Conservation (phyloP, 2,329 filamentous ascomycete genomes). For the Thielaviopsis musarum region DNA sequence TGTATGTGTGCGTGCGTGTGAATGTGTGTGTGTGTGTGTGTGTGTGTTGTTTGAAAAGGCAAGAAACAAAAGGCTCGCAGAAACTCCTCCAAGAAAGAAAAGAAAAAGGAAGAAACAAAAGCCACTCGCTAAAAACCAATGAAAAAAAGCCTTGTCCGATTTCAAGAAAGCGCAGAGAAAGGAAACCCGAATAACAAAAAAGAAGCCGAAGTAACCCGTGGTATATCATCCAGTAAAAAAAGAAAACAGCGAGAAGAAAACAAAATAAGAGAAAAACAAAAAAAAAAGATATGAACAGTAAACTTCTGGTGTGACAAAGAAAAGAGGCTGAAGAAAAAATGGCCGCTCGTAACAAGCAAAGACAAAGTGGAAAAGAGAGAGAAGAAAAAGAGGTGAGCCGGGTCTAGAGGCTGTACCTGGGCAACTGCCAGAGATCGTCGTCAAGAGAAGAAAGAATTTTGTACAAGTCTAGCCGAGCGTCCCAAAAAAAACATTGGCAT, state of each 20-base stretch:
- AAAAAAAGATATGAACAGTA: slow-evolving; percentile 1
- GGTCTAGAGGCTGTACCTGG: too few relatives aligned
- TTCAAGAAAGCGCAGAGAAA: neutral
- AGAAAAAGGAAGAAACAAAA: slow-evolving; percentile 2
- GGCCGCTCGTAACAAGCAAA: neutral
- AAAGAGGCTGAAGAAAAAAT: slow-evolving; percentile 2
- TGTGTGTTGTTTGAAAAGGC: neutral
- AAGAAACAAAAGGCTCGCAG: neutral
- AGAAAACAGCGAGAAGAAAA: slow-evolving; percentile 5
- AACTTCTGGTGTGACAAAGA: neutral
- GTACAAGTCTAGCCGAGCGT: neutral
- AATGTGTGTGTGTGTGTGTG: neutral
- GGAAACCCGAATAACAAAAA: neutral
- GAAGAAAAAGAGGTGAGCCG: neutral
- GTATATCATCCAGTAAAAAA: slow-evolving; percentile 4
- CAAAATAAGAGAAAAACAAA: slow-evolving; percentile 5
- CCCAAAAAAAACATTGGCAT: neutral
- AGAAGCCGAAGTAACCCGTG: too few relatives aligned
- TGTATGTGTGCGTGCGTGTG: too few relatives aligned
- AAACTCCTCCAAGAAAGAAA: neutral
- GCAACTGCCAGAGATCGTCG: too few relatives aligned
- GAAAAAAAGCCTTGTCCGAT: slow-evolving; percentile 1
- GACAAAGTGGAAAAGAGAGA: neutral
- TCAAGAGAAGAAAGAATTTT: neutral
- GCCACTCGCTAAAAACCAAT: slow-evolving; percentile 7